A percentile compares a stretch with the other conserved stretches of the same genome.
Evolutionary conservation across 208 protist genomes (phyloP).

Genomic region (Acanthamoeba triangularis): DNA sequence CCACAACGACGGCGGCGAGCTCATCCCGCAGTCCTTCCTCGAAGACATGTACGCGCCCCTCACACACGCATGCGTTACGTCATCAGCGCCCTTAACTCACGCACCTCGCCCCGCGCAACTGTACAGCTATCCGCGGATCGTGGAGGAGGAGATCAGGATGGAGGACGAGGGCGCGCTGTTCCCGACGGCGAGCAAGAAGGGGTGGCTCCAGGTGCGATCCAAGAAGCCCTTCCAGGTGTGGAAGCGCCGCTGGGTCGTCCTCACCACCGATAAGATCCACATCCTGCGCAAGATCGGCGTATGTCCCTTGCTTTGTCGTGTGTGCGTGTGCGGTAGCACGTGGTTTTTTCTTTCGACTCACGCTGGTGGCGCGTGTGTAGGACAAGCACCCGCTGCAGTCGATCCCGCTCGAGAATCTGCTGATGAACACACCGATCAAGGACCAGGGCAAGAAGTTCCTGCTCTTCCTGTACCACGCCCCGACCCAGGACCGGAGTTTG

Average conservation of each 20-base stretch:
- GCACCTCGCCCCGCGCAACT: too few species aligned
- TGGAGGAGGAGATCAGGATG: constrained; percentile 95
- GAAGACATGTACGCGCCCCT: constrained; percentile 8
- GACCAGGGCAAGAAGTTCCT: constrained; percentile 35
- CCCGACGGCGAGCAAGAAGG: constrained; percentile 17
- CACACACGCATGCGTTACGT: too few species aligned
- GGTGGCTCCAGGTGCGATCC: constrained; percentile 25
- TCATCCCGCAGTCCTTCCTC: constrained; percentile 28
- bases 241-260: constrained; percentile 63
- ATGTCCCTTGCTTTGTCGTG: background rate
- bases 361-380: too few species aligned
- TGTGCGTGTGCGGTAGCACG: too few species aligned
- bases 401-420: constrained; percentile 19
- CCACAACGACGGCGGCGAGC: constrained; percentile 63
- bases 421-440: constrained; percentile 32
- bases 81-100: too few species aligned
- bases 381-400: constrained; percentile 7
- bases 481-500: background rate
- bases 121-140: constrained; percentile 90
- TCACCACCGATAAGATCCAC: constrained; percentile 42
- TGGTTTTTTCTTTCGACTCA: too few species aligned
- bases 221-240: background rate
- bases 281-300: constrained; percentile 54
- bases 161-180: constrained; percentile 76
- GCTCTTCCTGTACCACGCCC: constrained; percentile 17